Conservation (phyloP, 148 eudicot species). For the Rhododendron ferrugineum region DNA sequence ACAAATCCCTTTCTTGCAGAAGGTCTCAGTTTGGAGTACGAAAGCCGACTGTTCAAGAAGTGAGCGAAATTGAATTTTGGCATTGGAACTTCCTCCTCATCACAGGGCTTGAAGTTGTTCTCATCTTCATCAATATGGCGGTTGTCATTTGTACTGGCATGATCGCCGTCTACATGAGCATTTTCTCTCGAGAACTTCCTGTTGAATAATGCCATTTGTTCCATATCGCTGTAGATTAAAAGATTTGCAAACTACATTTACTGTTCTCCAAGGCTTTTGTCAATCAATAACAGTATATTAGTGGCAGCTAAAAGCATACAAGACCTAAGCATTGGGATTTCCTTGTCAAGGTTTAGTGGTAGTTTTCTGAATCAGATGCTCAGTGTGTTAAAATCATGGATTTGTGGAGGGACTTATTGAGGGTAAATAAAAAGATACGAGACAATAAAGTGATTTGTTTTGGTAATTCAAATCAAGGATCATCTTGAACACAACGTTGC, state of each 20-base stretch:
- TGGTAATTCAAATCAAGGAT: background rate
- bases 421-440: background rate
- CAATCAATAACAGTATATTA: background rate
- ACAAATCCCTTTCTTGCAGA: background rate
- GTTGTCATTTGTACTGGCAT: background rate
- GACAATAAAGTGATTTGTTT: background rate
- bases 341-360: background rate
- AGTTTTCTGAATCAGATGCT: background rate
- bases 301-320: background rate
- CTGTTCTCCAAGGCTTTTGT: background rate
- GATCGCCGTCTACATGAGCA: background rate
- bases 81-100: background rate
- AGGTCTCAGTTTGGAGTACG: constrained; percentile 7
- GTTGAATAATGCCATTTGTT: background rate
- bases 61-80: constrained; percentile 13
- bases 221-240: background rate
- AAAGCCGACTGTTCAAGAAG: background rate
- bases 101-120: background rate
- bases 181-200: background rate
- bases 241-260: background rate
- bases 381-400: background rate
- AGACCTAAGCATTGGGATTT: background rate
- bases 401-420: background rate
- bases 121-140: background rate
- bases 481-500: background rate